A percentile compares a stretch with the other conserved stretches of the same genome.
Conservation (phyloP, 805 yeast genomes). For the Kregervanrija fluxuum region DNA sequence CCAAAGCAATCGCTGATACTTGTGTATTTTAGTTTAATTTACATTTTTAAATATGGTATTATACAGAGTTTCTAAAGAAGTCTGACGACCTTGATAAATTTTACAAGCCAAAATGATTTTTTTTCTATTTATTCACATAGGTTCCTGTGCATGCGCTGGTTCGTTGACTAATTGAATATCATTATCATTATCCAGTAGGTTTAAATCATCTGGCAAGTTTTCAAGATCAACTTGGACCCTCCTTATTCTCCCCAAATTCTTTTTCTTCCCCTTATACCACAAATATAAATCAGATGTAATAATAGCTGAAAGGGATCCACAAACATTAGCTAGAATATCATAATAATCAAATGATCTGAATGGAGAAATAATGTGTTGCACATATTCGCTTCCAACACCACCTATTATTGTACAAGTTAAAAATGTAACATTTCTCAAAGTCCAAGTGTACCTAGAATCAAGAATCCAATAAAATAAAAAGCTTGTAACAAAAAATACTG, state of each 20-base stretch:
- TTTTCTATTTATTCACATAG: too few relatives aligned
- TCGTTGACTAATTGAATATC: background rate
- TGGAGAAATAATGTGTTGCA: constrained; percentile 38
- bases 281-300: constrained; percentile 12
- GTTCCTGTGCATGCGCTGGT: constrained; percentile 4
- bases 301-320: constrained; percentile 22
- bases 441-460: constrained; percentile 29
- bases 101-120: too few relatives aligned
- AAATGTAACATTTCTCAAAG: constrained; percentile 29
- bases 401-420: constrained; percentile 37
- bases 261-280: too few relatives aligned
- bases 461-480: constrained; percentile 40
- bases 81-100: too few relatives aligned
- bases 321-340: constrained; percentile 23
- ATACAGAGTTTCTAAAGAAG: too few relatives aligned
- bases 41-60: too few relatives aligned
- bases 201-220: too few relatives aligned
- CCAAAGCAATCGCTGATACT: constrained; percentile 40
- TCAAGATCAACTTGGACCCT: too few relatives aligned
- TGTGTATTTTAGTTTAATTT: constrained; percentile 39
- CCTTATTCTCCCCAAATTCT: too few relatives aligned
- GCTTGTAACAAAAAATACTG: constrained; percentile 38
- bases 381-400: constrained; percentile 40
- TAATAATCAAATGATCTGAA: constrained; percentile 35
- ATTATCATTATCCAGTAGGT: too few relatives aligned